Base-by-base conservation (phyloP, 208 protist species). In the Lotmaria passim region DNA sequence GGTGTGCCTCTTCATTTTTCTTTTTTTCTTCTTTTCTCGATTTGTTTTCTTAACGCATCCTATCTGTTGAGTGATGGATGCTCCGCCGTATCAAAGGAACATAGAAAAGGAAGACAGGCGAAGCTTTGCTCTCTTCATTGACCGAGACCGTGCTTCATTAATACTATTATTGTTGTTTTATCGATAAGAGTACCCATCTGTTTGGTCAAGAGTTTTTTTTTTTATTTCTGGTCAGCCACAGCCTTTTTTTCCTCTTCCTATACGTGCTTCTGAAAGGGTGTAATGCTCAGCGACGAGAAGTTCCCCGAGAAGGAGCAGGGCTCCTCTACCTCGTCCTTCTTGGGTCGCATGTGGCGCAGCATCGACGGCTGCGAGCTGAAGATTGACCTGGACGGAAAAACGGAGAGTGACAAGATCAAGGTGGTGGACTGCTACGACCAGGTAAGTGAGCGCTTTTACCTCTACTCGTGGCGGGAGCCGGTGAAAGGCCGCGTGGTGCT, bases 351-450 rank as follows among this genome's bases (percentile, higher is more conserved):
- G 21, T 34, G 91, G 38, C 83, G 84, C 38, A 79, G 79, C 48
- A 83, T 97, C 24, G 90, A 92, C 57, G 88, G 86, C 41, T 97
- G 93, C 66, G 76, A 91, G 44, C 46, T 96, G 14, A 46, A 62
- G 19, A 60, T 96, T 23, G 67, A 77, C 8, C 83, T 94, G 28
- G 75, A 87, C 28, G 79, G 75, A 28, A 60, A 79, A 31, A 21
- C 26, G n/a, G 71, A 74, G 24, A 46, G 47, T 2, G 38, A 62
- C 8, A 71, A 63, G 44, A 39, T 75, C 21, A 68, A 69, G 33
- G 70, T 68, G 31, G 44, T 63, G 17, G 70, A 75, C 53, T 39
- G 30, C 51, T 75, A 75, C 53, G 79, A 86, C 30, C 60, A 68
- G 34, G 81, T 64, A 21, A 81, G 69, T n/a, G 82, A 90, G 75